These are phyloP conservation scores for Microdochium nivale DNA, from an alignment of 2,329 filamentous ascomycete species.

Conservation along the genomic window DNA sequence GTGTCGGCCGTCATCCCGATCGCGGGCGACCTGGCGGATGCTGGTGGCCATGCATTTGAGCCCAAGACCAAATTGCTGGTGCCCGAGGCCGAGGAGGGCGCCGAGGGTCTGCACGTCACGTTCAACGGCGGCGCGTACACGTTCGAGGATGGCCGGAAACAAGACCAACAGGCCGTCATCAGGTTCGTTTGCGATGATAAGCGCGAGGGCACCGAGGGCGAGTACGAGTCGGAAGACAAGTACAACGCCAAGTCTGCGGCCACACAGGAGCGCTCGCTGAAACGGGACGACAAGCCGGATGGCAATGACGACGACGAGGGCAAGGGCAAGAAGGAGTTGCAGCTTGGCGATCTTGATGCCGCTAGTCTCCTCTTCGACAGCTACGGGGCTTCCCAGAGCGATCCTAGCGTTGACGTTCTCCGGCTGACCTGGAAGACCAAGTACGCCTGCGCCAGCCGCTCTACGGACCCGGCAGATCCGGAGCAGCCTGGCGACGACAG, in stretches of 20 bases:
- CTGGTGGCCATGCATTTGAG: slow-evolving; percentile 52
- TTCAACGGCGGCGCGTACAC: slow-evolving; percentile 52
- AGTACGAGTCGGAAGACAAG: slow-evolving; percentile 48
- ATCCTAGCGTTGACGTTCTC: slow-evolving; percentile 52
- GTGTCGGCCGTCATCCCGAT: slow-evolving; percentile 59
- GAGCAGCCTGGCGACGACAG: slow-evolving; percentile 35
- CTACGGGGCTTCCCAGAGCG: slow-evolving; percentile 53
- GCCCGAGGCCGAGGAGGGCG: not conserved
- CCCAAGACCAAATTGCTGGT: slow-evolving; percentile 42
- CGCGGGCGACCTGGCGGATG: slow-evolving; percentile 58
- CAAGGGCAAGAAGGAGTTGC: slow-evolving; percentile 36
- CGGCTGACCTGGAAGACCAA: slow-evolving; percentile 81
- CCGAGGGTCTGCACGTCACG: slow-evolving; percentile 62
- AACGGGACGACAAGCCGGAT: slow-evolving; percentile 26
- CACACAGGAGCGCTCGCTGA: slow-evolving; percentile 6
- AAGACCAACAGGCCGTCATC: slow-evolving; percentile 66
- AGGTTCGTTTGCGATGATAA: slow-evolving; percentile 76
- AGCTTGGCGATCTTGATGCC: slow-evolving; percentile 35
- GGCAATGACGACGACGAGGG: slow-evolving; percentile 28
- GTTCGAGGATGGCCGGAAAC: slow-evolving; percentile 44
- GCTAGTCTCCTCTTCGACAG: slow-evolving; percentile 68
- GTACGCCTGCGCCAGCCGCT: slow-evolving; percentile 63
- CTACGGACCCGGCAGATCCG: slow-evolving; percentile 22
- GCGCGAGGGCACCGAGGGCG: slow-evolving; percentile 65
- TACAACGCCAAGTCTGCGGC: slow-evolving; percentile 27